Evolutionary conservation across 176 grass and related monocot genomes (phyloP).

Genomic region (Neostapfia colusana): DNA sequence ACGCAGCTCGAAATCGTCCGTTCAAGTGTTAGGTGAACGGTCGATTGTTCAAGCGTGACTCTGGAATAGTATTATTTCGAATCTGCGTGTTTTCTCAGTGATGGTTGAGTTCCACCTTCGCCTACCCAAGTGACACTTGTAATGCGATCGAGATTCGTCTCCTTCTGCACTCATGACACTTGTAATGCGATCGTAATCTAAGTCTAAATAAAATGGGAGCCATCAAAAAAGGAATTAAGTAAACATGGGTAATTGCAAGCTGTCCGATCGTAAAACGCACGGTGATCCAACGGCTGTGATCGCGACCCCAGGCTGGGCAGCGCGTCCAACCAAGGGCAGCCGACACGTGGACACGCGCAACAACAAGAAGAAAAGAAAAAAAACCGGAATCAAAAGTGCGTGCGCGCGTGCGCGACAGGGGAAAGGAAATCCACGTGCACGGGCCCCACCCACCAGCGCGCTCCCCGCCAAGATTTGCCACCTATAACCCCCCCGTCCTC

Average conservation of each 20-base stretch:
- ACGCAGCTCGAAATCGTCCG: too few relatives aligned
- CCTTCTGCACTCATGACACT: background rate
- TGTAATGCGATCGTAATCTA: background rate
- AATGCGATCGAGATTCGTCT: background rate
- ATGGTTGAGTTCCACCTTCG: background rate
- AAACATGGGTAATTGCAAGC: background rate
- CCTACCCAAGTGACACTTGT: background rate
- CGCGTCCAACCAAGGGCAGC: background rate
- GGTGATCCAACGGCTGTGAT: background rate
- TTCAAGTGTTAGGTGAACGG: background rate
- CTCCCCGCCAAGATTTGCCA: slow-evolving; percentile 56
- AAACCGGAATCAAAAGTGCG: background rate
- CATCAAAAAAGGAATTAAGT: background rate
- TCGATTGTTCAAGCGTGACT: background rate
- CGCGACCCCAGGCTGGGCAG: background rate
- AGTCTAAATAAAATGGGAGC: background rate
- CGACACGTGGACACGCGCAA: too few relatives aligned
- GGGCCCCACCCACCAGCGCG: background rate
- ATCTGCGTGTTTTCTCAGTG: background rate
- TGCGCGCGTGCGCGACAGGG: background rate
- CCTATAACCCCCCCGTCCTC: slow-evolving; percentile 6
- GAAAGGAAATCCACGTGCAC: slow-evolving; percentile 40
- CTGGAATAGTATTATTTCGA: too few relatives aligned
- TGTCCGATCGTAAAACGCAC: background rate
- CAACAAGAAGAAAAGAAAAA: too few relatives aligned